Base-by-base conservation (phyloP, 257 asterid genomes). In the Paraleonurus japonicus region DNA sequence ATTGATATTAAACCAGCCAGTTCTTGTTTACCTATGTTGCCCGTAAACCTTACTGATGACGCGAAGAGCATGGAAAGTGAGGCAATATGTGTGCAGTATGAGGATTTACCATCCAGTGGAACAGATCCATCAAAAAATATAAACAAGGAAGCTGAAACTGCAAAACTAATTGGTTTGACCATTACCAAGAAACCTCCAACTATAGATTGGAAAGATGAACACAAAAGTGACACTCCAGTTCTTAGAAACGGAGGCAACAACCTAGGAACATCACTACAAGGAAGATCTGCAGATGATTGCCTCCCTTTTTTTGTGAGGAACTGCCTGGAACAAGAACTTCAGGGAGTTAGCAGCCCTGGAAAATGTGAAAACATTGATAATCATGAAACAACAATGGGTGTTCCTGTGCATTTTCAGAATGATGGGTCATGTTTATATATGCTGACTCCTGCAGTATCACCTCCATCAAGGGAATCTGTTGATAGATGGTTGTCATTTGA, bases 381-480 rank as follows among this genome's bases (percentile, higher is more conserved):
- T 47, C 79, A 64, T 67, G 84, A 76, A 66, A 61, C 81, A 65
- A 71, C 73, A 30, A 76, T 85, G 75, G 98, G 96, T 35, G 85
- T 87, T 74, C 96, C 99, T 26, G 65, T 85, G 66, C 88, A 85
- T 73, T 81, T 78, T 81, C 90, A 85, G 81, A 87, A 85, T 82
- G 95, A 94, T 80, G 98, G 96, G 54, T 89, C 99, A 78, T 74
- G 67, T 84, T 75, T 85, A 47, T 91, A 84, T 82, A 84, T 94
- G 89, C 85, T 94, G 84, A 85, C 96, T 45, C 95, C 90, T 72
- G 79, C 82, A 58, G 70, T 63, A 16, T 81, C 92, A 75, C 96
- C 99, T 64, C 98, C 99, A 73, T 81, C 70, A 2, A 76, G 66
- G 74, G 90, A 84, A 80, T 76, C 81, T 76, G 87, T 94, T 76